These are phyloP conservation scores for Cornus kousa DNA, from an alignment of 148 eudicot species.

Conservation along the genomic window DNA sequence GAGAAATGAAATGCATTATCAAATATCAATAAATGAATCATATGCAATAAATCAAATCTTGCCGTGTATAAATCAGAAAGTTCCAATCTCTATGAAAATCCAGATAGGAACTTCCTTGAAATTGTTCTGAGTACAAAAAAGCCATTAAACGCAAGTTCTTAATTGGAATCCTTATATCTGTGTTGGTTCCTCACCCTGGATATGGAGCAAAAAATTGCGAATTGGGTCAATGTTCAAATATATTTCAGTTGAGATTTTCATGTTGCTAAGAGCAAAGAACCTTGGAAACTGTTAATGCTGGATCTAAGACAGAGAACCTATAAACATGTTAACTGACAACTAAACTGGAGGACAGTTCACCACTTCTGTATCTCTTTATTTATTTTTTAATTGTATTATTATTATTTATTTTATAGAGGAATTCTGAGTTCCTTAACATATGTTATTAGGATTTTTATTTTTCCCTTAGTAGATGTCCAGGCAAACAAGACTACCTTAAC, in stretches of 20 bases:
- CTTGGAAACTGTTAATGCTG: background rate
- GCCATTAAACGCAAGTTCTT: background rate
- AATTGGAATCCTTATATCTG: background rate
- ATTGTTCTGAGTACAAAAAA: background rate
- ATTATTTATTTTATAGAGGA: background rate
- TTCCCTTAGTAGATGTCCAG: background rate
- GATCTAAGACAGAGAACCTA: background rate
- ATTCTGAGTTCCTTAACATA: background rate
- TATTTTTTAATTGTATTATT: too few species aligned
- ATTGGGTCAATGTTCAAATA: background rate
- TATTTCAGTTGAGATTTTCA: background rate
- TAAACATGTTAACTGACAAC: background rate
- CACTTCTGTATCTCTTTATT: background rate
- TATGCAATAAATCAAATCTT: background rate
- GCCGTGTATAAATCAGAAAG: background rate
- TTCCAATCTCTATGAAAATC: slow-evolving; percentile 2
- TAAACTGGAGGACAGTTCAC: background rate
- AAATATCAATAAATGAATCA: background rate
- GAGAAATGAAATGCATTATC: background rate
- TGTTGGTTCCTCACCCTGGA: background rate
- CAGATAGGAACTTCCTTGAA: background rate
- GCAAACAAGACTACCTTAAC: background rate
- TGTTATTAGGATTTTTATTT: background rate
- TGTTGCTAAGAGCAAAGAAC: background rate
- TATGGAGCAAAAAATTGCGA: background rate